These are phyloP conservation scores for Phaseolus lunatus DNA, from an alignment of 306 rosid species.

Conservation along the genomic window DNA sequence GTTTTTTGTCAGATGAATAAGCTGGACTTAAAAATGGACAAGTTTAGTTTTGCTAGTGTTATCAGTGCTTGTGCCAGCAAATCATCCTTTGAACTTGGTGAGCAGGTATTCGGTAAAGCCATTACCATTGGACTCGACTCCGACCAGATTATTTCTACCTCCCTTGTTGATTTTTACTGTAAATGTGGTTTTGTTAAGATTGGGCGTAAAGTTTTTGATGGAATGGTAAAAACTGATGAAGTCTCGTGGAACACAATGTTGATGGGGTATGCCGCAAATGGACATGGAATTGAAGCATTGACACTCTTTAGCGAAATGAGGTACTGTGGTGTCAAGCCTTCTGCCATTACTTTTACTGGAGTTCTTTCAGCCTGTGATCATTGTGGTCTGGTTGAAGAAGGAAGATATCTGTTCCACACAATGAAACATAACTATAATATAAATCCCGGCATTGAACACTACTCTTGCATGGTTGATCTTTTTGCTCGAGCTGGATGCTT, in stretches of 20 bases:
- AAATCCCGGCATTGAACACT: conserved; percentile 67
- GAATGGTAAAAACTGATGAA: conserved; percentile 65
- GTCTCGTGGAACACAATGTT: conserved; percentile 84
- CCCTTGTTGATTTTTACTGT: conserved; percentile 78
- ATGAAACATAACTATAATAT: conserved; percentile 65
- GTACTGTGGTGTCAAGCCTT: conserved; percentile 59
- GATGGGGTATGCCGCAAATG: conserved; percentile 87
- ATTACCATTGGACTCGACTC: conserved; percentile 64
- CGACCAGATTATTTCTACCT: conserved; percentile 62
- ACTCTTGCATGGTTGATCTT: conserved; percentile 77
- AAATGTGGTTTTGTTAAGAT: conserved; percentile 75
- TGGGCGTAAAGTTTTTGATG: conserved; percentile 63
- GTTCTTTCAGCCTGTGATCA: conserved; percentile 82
- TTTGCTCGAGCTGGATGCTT: conserved; percentile 71
- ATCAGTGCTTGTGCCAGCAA: conserved; percentile 75
- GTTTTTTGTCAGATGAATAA: conserved; percentile 64
- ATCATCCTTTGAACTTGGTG: conserved; percentile 72
- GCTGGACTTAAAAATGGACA: conserved; percentile 41
- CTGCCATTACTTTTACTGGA: conserved; percentile 69
- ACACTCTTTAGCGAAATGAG: conserved; percentile 66
- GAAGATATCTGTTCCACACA: conserved; percentile 61
- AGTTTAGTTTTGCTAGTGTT: conserved; percentile 72
- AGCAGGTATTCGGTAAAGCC: conserved; percentile 72
- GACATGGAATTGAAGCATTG: conserved; percentile 73
- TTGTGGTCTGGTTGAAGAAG: conserved; percentile 75